Evolutionary conservation across 257 asterid genomes (phyloP), one percentile per base, ranked within the genome.

Genomic region (Cinchona pubescens): DNA sequence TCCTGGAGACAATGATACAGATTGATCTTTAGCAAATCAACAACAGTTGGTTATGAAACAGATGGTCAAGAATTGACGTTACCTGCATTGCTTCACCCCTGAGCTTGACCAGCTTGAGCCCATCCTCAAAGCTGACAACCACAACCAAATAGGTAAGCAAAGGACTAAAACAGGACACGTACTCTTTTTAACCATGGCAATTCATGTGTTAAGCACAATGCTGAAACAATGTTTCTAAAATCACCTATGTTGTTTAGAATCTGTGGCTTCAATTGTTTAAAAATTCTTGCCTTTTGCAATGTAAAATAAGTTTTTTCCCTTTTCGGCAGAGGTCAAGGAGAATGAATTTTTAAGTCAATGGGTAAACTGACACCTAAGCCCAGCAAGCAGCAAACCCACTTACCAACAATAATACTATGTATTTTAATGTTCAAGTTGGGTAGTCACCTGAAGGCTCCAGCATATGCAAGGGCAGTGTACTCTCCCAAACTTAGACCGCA

Each of bases 401-500:
- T 64, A 60, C 7, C 67, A 62, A 48, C 6, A 38, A 7, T 37
- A 48, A 67, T 21, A 37, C 13, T 43, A 7, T 34, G 27, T 45
- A 43, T 7, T 67, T 67, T 9, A 30, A 46, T 40, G 15, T 45
- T 55, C 75, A 56, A 48, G 30, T 68, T 70, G 34, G 75, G 78
- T 37, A 76, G 76, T 62, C 67, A 92, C 98, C 97, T 95, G 94
- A 91, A 91, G 83, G 98, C 96, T 79, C 93, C 94, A 35, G 99
- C 92, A 86, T 92, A 95, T 67, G 96, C 98, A 80, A 95, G 98
- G 78, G 98, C 97, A 67, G 99, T 92, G 83, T 95, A 92, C 77
- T 95, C 99, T 49, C 99, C 98, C 84, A 95, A 82, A 89, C 99
- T 95, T 46, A 95, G 89, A 69, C 99, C 99, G 76, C 99, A 91